Evolutionary conservation across 2,329 filamentous ascomycete species (phyloP).

Genomic region (Alternaria sp.): DNA sequence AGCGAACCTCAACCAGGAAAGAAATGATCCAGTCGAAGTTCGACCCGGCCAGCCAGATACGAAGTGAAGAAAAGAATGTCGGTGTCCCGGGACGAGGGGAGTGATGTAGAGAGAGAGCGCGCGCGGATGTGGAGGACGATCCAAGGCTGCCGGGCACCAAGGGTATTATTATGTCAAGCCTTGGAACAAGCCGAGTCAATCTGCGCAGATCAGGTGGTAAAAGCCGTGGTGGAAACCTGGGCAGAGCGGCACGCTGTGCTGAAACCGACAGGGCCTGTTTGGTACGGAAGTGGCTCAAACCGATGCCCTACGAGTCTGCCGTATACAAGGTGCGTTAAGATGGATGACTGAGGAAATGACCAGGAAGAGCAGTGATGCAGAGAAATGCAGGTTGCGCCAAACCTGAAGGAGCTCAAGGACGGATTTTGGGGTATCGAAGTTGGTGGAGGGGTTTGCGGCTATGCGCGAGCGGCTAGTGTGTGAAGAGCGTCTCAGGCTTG

Average conservation of each 20-base stretch:
- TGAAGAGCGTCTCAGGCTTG: conserved; percentile 53
- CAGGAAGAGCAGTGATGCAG: conserved; percentile 32
- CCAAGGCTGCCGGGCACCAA: conserved; percentile 45
- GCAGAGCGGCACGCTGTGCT: conserved; percentile 45
- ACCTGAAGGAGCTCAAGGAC: conserved; percentile 30
- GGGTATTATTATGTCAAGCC: conserved; percentile 50
- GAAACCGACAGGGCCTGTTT: conserved; percentile 48
- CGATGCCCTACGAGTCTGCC: conserved; percentile 36
- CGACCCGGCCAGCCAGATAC: conserved; percentile 55
- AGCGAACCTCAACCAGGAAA: conserved; percentile 46
- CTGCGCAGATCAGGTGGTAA: conserved; percentile 46
- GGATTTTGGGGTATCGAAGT: conserved; percentile 29
- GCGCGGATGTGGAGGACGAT: conserved; percentile 44
- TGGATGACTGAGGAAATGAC: conserved; percentile 41
- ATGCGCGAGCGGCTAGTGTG: conserved; percentile 47
- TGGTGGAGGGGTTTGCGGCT: conserved; percentile 34
- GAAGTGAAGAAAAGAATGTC: conserved; percentile 53
- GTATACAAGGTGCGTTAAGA: conserved; percentile 44
- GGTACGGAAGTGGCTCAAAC: conserved; percentile 50
- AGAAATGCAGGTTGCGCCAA: conserved; percentile 38
- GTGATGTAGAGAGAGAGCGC: conserved; percentile 36
- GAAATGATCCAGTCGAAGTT: conserved; percentile 48
- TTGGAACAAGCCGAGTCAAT: conserved; percentile 30
- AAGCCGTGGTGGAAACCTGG: conserved; percentile 42
- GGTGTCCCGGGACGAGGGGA: conserved; percentile 45